phyloP scores from a whole-genome alignment of 768 basidiomycete species.

The Mycena amicta region DNA sequence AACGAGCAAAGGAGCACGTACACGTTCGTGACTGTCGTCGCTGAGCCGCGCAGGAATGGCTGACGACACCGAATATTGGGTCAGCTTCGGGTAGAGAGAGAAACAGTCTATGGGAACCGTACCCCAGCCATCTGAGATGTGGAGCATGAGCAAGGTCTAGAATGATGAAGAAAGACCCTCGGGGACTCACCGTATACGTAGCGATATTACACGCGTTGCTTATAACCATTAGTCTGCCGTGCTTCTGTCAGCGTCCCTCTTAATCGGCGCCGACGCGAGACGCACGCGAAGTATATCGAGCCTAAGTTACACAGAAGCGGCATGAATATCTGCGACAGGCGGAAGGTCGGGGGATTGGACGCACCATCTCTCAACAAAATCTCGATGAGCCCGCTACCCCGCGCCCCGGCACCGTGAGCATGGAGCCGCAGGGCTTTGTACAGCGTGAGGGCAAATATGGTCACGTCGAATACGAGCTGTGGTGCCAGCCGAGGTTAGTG shows the following conservation, averaged over 20 bases:
- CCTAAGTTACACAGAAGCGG: too few species aligned
- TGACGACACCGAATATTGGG: constrained; percentile 20
- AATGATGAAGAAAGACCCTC: neutral
- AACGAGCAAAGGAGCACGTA: constrained; percentile 19
- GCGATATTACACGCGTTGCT: constrained; percentile 40
- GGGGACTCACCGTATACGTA: constrained; percentile 36
- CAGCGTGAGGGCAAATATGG: constrained; percentile 44
- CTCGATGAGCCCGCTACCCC: constrained; percentile 30
- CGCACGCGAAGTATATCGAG: constrained; percentile 42
- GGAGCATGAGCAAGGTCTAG: neutral
- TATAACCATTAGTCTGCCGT: constrained; percentile 37
- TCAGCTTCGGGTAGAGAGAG: neutral
- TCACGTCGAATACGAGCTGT: constrained; percentile 38
- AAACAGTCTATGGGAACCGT: constrained; percentile 6
- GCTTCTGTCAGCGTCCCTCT: neutral
- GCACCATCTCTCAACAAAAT: constrained; percentile 44
- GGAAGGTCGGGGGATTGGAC: constrained; percentile 5
- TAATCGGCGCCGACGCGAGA: neutral
- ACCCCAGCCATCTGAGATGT: constrained; percentile 36
- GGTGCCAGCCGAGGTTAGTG: neutral
- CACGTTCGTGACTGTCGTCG: constrained; percentile 40
- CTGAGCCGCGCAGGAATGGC: constrained; percentile 34
- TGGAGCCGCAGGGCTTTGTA: constrained; percentile 38
- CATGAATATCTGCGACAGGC: neutral
- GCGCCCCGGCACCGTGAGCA: neutral